Percentiles rank a stretch among this genome's conserved stretches.
Conservation (phyloP, 495 filamentous ascomycete genomes). For the Entonaema liquescens region DNA sequence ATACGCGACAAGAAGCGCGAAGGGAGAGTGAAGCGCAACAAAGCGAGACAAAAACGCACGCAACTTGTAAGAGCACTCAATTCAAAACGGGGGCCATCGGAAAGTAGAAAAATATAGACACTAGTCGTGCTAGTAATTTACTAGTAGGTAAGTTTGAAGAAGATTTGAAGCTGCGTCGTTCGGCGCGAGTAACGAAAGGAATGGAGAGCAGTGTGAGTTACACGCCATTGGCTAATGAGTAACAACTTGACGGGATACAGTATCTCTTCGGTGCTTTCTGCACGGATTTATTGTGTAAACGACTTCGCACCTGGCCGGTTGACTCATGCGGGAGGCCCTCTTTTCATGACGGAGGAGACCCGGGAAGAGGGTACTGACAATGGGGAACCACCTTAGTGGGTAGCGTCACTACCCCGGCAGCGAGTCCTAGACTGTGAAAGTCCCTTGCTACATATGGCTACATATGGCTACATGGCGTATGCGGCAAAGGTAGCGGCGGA, state of each 20-base stretch:
- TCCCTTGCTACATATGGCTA: neutral
- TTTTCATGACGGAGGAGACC: conserved; percentile 26
- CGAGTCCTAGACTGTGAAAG: conserved; percentile 13
- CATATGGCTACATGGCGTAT: neutral
- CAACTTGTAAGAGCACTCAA: conserved; percentile 1
- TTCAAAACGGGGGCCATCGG: conserved; percentile 13
- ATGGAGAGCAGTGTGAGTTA: conserved; percentile 4
- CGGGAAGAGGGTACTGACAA: conserved; percentile 26
- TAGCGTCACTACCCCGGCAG: conserved; percentile 10
- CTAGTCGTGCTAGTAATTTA: neutral
- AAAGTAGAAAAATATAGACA: conserved; percentile 3
- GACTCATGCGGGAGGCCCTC: conserved; percentile 28
- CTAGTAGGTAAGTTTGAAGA: conserved; percentile 2
- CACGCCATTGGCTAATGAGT: conserved; percentile 23
- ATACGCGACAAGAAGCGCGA: conserved; percentile 13
- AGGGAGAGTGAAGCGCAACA: neutral
- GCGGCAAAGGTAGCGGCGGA: neutral
- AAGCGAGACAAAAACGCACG: neutral
- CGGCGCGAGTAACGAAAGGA: conserved; percentile 12
- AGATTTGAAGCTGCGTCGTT: conserved; percentile 4
- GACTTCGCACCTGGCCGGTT: conserved; percentile 29
- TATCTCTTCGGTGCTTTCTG: conserved; percentile 12
- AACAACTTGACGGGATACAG: conserved; percentile 1
- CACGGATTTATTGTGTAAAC: conserved; percentile 12
- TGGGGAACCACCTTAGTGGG: conserved; percentile 7